phyloP scores from a whole-genome alignment of 352 stramenopile species.

The Saprolegnia diclina region DNA sequence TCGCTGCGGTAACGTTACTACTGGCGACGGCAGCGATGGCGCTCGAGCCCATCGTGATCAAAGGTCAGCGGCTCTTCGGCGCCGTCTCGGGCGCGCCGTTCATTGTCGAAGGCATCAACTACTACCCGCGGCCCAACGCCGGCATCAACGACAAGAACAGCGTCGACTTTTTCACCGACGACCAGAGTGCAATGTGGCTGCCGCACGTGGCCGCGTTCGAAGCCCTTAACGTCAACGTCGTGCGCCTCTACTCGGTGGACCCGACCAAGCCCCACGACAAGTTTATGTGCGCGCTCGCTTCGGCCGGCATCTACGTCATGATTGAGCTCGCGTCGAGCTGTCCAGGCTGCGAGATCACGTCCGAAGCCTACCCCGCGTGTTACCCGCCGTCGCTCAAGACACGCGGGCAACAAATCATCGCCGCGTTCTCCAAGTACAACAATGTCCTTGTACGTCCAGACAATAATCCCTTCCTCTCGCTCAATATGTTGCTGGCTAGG shows the following conservation, averaged over 20 bases:
- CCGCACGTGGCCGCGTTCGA: conserved; percentile 48
- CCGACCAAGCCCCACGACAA: conserved; percentile 58
- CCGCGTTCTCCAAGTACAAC: conserved; percentile 66
- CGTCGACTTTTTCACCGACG: conserved; percentile 60
- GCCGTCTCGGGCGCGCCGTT: conserved; percentile 58
- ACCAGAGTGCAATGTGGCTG: conserved; percentile 50
- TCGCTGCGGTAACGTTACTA: neutral
- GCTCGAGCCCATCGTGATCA: conserved; percentile 38
- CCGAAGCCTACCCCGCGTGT: conserved; percentile 39
- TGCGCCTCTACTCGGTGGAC: conserved; percentile 63
- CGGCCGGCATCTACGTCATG: conserved; percentile 66
- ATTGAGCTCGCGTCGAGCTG: conserved; percentile 60
- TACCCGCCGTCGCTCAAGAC: conserved; percentile 62
- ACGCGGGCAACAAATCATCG: conserved; percentile 69
- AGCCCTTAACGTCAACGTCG: conserved; percentile 54
- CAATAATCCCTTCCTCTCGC: neutral
- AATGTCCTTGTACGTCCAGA: conserved; percentile 45
- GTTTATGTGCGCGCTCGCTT: conserved; percentile 69
- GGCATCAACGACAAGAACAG: conserved; percentile 45
- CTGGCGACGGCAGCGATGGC: neutral
- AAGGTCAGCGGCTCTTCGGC: conserved; percentile 75
- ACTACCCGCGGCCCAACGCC: conserved; percentile 59
- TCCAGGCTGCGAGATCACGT: conserved; percentile 55
- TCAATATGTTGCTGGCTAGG: conserved; percentile 6
- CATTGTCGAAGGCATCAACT: conserved; percentile 61